A percentile compares a stretch with the other conserved stretches of the same genome.
Conservation (phyloP, 805 yeast species). For the Dipodascopsis uninucleata region DNA sequence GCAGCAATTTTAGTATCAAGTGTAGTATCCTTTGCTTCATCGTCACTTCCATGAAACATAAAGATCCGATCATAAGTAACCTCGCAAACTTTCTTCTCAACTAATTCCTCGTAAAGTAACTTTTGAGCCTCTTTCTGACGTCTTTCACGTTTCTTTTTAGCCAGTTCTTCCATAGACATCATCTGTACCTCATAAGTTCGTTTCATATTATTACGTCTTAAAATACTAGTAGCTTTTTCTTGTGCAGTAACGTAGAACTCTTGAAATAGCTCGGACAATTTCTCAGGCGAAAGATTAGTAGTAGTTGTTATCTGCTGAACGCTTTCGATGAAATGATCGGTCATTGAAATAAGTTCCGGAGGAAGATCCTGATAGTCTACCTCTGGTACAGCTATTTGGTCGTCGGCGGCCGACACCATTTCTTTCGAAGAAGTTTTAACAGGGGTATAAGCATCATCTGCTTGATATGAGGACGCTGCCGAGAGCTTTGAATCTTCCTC, state of each 20-base stretch:
- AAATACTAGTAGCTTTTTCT: slow-evolving; percentile 30
- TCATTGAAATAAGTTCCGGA: slow-evolving; percentile 18
- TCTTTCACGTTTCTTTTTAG: slow-evolving; percentile 34
- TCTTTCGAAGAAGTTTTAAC: background rate
- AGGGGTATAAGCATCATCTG: slow-evolving; percentile 1
- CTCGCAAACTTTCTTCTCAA: slow-evolving; percentile 39
- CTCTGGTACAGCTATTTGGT: background rate
- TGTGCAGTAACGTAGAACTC: slow-evolving; percentile 38
- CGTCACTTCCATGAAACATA: slow-evolving; percentile 32
- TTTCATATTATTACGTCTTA: slow-evolving; percentile 27
- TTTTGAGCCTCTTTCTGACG: slow-evolving; percentile 30
- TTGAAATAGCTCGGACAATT: slow-evolving; percentile 41
- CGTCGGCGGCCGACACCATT: background rate
- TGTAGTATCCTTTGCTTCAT: slow-evolving; percentile 30
- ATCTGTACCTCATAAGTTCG: slow-evolving; percentile 35
- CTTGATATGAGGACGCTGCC: background rate
- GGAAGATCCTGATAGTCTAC: slow-evolving; percentile 19
- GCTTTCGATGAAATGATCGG: slow-evolving; percentile 27
- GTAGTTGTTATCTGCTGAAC: slow-evolving; percentile 39
- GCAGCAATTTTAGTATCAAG: slow-evolving; percentile 33
- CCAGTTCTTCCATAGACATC: slow-evolving; percentile 36
- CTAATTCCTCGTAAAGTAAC: slow-evolving; percentile 33
- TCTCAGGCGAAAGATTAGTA: slow-evolving; percentile 39
- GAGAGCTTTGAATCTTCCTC: slow-evolving; percentile 5
- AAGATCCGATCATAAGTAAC: slow-evolving; percentile 38